Conservation (phyloP, 192 early-diverging fungal genomes). For the Linderina pennispora region DNA sequence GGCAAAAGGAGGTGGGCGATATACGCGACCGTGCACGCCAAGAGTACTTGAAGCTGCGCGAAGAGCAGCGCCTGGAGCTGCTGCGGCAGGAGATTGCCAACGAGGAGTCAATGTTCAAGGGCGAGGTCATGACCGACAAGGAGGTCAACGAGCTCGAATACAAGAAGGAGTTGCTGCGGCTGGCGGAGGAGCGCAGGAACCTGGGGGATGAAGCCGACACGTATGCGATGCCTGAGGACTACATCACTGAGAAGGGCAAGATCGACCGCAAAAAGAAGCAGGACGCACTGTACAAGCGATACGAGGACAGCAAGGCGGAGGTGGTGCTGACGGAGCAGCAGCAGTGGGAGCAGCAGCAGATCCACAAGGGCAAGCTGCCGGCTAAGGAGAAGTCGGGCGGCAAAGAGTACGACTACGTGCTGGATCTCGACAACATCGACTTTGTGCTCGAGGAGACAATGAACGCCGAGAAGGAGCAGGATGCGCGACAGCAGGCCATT, state of each 20-base stretch:
- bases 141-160: conserved; percentile 76
- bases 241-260: conserved; percentile 97
- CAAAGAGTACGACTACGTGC: conserved; percentile 87
- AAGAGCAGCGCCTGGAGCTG: conserved; percentile 72
- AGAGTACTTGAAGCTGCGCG: conserved; percentile 85
- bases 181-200: conserved; percentile 78
- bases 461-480: conserved; percentile 49
- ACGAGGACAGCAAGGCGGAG: conserved; percentile 63
- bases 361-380: conserved; percentile 52
- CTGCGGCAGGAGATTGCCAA: conserved; percentile 75
- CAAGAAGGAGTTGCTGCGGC: conserved; percentile 74
- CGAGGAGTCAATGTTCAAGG: conserved; percentile 77
- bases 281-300: conserved; percentile 77
- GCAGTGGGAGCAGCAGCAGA: conserved; percentile 87
- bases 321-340: conserved; percentile 66
- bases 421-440: conserved; percentile 87
- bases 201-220: conserved; percentile 76
- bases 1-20: conserved; percentile 60
- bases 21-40: conserved; percentile 86
- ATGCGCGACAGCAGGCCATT: conserved; percentile 54
- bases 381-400: conserved; percentile 47
- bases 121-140: conserved; percentile 65
- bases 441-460: conserved; percentile 76
- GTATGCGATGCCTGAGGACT: conserved; percentile 88
- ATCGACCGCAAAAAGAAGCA: conserved; percentile 94